phyloP scores from a whole-genome alignment of 208 protist species.

The Trypanosoma caninum region DNA sequence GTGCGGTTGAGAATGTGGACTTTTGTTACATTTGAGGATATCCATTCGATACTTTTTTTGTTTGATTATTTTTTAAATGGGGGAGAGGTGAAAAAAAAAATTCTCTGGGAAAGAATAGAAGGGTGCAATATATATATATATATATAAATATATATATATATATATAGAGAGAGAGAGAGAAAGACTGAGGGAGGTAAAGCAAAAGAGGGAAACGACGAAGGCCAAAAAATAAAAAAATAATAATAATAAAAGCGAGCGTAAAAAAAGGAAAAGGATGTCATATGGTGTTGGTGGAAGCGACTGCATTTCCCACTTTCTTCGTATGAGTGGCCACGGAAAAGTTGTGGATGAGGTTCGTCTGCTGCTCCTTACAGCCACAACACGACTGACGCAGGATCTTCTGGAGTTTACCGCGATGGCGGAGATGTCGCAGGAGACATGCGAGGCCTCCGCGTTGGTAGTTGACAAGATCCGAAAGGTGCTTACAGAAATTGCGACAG shows the following conservation, averaged over 20 bases:
- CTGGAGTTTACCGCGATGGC: background rate
- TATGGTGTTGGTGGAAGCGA: background rate
- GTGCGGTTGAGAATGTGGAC: no score
- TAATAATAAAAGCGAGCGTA: background rate
- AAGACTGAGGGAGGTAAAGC: no score
- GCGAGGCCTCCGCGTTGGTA: background rate
- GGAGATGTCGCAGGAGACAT: background rate
- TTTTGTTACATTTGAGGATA: no score
- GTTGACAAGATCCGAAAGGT: background rate
- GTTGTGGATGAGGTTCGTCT: conserved; percentile 1
- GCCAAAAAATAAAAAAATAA: no score
- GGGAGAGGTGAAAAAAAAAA: no score
- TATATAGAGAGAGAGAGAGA: background rate
- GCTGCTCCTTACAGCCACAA: conserved; percentile 10
- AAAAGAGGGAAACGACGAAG: no score
- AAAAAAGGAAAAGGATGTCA: background rate
- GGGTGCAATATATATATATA: no score
- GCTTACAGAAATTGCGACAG: conserved; percentile 1
- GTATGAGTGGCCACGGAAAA: background rate
- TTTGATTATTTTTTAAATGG: no score
- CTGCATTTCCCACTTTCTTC: conserved; percentile 17
- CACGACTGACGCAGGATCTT: conserved; percentile 14
- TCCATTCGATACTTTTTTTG: no score
- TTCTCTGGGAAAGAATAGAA: no score
- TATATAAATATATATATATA: background rate